Evolutionary conservation across 257 asterid species (phyloP).

Genomic region (Handroanthus guayacan): DNA sequence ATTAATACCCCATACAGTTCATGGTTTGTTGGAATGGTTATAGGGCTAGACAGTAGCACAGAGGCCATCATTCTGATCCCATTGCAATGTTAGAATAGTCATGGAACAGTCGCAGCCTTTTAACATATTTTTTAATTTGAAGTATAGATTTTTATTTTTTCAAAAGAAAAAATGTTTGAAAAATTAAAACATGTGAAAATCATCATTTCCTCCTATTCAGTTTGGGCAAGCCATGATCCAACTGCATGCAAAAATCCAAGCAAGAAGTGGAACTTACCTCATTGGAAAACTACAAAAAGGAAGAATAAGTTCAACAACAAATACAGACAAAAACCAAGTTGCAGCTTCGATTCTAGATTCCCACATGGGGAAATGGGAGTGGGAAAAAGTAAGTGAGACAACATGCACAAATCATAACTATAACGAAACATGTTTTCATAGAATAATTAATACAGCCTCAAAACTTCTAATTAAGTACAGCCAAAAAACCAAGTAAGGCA

Average conservation of each 20-base stretch:
- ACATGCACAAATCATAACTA: slow-evolving; percentile 4
- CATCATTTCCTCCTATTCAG: too few species aligned
- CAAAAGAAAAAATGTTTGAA: too few species aligned
- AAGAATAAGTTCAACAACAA: neutral
- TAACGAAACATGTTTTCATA: neutral
- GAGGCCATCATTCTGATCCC: too few species aligned
- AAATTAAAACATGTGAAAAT: too few species aligned
- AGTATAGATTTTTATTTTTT: too few species aligned
- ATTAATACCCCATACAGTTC: neutral
- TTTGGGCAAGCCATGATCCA: too few species aligned
- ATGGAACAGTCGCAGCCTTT: too few species aligned
- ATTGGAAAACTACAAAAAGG: neutral
- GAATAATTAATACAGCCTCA: neutral
- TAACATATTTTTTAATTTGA: too few species aligned
- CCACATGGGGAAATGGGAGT: slow-evolving; percentile 22
- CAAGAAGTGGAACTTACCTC: slow-evolving; percentile 15
- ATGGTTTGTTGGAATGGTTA: too few species aligned
- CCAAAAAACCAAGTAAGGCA: neutral
- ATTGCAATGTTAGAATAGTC: too few species aligned
- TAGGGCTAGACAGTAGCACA: too few species aligned
- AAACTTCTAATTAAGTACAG: slow-evolving; percentile 19
- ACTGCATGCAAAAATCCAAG: slow-evolving; percentile 11
- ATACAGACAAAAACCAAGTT: slow-evolving; percentile 31
- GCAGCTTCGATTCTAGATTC: slow-evolving; percentile 23
- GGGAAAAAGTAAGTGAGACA: too few species aligned